Conservation (phyloP, 202 grass and related monocot genomes). For the Setaria viridis region DNA sequence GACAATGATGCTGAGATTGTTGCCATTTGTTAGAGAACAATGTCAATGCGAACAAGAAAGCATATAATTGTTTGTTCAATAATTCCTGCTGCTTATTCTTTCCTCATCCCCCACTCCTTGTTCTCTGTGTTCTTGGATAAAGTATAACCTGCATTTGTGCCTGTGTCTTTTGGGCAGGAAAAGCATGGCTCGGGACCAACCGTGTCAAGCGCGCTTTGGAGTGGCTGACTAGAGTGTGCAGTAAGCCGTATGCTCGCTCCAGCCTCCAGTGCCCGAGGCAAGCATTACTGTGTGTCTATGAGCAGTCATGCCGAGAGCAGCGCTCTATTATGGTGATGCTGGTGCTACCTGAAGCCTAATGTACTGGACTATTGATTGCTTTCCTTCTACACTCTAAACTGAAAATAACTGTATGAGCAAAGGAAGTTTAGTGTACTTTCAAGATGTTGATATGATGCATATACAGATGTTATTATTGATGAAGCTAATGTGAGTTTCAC, state of each 20-base stretch:
- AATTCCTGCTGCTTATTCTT: slow-evolving; percentile 14
- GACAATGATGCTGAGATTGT: slow-evolving; percentile 3
- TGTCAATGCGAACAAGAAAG: slow-evolving; percentile 43
- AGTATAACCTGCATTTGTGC: slow-evolving; percentile 25
- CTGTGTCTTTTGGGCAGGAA: slow-evolving; percentile 37
- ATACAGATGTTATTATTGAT: neutral
- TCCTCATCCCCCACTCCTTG: slow-evolving; percentile 18
- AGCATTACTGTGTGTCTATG: neutral
- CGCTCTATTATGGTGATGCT: neutral
- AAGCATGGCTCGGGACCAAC: slow-evolving; percentile 8
- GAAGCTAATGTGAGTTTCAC: neutral
- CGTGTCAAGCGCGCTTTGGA: slow-evolving; percentile 3
- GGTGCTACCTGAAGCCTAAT: neutral
- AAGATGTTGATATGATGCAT: neutral
- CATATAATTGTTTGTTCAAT: slow-evolving; percentile 32
- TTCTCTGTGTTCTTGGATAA: slow-evolving; percentile 20
- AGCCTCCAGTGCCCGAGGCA: neutral
- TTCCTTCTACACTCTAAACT: neutral
- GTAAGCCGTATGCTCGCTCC: neutral
- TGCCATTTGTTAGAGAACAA: slow-evolving; percentile 31
- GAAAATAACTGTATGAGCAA: neutral
- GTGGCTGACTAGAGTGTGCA: neutral
- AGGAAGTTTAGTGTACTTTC: neutral
- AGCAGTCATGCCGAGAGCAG: neutral
- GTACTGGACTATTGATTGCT: neutral